Base-by-base conservation (phyloP, 2,329 filamentous ascomycete species). In the Volutella citrinella region DNA sequence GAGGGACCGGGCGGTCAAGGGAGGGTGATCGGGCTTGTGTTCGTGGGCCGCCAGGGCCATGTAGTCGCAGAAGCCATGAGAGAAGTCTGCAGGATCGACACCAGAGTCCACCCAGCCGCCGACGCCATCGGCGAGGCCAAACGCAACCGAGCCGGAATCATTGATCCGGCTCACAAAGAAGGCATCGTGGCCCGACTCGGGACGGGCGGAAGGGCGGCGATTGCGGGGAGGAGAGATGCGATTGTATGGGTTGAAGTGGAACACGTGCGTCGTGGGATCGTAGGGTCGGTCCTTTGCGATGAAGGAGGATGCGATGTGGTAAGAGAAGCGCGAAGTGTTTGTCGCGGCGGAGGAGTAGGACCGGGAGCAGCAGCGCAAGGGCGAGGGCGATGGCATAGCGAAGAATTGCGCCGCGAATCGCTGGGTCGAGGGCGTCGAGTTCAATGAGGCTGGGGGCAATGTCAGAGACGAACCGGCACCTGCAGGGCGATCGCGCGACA, bases 51-150 rank as follows among this genome's bases (percentile, higher is more conserved):
- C 78, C 31, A 80, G 72, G 4, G 89, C 87, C 89, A 97, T 97
- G 63, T 95, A 86, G 51, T 88, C 82, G 70, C 93, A 97, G 40
- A 98, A 71, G 24, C 85, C 87, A 59, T 97, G 91, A 5, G 91
- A 93, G 63, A 97, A 97, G 63, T 96, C 87, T 18, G 89, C 89
- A 8, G 93, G 90, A 55, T 98, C 90, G 32, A 98, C 83, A 27
- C 89, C 89, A 23, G 85, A 91, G 51, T 95, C 87, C 44, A 84
- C 80, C 90, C 93, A 98, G 21, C 93, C 93, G 29, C 93, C 93
- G 1, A 98, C 93, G 10, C 93, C 93, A 59, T 98, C 93, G 33
- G 90, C 89, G 16, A 98, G 78, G 13, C 88, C 93, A 49, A 98
- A 83, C 1, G 90, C 87, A 10, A 95, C 76, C 24, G 80, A 73